Percentiles rank a stretch among this genome's conserved stretches.
phyloP scores from a whole-genome alignment of 108 stramenopile species.

The Aurantiochytrium sp. region DNA sequence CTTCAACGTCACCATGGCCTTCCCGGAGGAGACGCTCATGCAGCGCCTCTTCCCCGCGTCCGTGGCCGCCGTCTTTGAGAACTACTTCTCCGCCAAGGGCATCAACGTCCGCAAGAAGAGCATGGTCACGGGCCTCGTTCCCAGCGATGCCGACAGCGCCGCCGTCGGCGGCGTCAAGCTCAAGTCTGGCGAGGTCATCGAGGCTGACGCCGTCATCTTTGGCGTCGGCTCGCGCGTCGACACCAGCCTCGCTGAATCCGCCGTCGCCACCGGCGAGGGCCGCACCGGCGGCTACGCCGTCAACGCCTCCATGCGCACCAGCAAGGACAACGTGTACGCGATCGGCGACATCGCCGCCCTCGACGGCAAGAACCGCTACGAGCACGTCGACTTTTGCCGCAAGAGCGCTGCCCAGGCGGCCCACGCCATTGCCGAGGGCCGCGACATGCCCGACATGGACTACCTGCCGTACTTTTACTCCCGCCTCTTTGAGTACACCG shows the following conservation, averaged over 20 bases:
- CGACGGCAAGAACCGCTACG: not conserved
- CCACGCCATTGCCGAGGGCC: not conserved
- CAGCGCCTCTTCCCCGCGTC: not conserved
- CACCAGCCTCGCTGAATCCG: not conserved
- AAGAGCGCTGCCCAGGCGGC: not conserved
- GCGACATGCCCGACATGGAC: not conserved
- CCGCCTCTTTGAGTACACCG: constrained; percentile 24
- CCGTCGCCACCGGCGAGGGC: not conserved
- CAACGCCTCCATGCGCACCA: not conserved
- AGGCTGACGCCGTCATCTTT: constrained; percentile 8
- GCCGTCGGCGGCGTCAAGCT: constrained; percentile 29
- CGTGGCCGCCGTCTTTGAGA: constrained; percentile 2
- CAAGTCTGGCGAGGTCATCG: not conserved
- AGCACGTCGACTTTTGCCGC: constrained; percentile 17
- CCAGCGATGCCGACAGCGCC: not conserved
- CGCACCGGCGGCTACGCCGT: constrained; percentile 8
- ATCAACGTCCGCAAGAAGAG: not conserved
- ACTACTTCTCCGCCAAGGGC: constrained; percentile 22
- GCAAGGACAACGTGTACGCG: not conserved
- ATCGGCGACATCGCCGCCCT: constrained; percentile 10
- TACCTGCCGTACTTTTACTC: constrained; percentile 31
- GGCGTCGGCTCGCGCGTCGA: not conserved
- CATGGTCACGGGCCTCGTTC: not conserved
- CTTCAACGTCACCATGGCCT: not conserved
- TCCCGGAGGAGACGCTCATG: constrained; percentile 6